Evolutionary conservation across 108 stramenopile genomes (phyloP).

Genomic region (Asterionellopsis glacialis): DNA sequence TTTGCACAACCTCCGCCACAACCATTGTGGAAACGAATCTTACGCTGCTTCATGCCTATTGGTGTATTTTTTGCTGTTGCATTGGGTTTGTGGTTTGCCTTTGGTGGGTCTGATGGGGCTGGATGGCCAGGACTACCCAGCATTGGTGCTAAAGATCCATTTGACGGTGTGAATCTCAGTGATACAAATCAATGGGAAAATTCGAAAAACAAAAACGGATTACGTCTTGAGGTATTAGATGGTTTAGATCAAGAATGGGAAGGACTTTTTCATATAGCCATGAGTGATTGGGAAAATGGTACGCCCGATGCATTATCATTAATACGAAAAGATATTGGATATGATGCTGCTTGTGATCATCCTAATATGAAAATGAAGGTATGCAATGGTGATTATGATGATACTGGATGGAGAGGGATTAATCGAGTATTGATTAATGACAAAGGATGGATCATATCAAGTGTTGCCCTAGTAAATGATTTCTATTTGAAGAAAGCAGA

Average conservation of each 20-base stretch:
- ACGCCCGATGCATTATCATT: constrained; percentile 68
- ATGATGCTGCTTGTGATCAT: constrained; percentile 49
- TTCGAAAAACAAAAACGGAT: constrained; percentile 26
- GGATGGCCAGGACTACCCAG: constrained; percentile 46
- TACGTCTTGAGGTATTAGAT: constrained; percentile 54
- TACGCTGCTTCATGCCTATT: constrained; percentile 20
- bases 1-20: constrained; percentile 1
- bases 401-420: constrained; percentile 72
- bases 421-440: constrained; percentile 58
- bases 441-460: constrained; percentile 46
- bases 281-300: constrained; percentile 72
- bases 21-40: constrained; percentile 5
- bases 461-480: constrained; percentile 73
- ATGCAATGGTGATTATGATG: constrained; percentile 82
- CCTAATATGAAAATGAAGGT: constrained; percentile 52
- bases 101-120: constrained; percentile 11
- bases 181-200: constrained; percentile 19
- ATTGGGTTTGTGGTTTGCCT: constrained; percentile 17
- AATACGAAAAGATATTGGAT: constrained; percentile 2
- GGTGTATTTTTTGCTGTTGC: constrained; percentile 14
- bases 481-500: constrained; percentile 53
- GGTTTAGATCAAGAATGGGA: constrained; percentile 55
- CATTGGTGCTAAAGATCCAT: constrained; percentile 42
- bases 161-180: constrained; percentile 21
- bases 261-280: constrained; percentile 34